Base-by-base conservation (phyloP, 2,329 filamentous ascomycete genomes). In the Paraphoma chrysanthemicola region DNA sequence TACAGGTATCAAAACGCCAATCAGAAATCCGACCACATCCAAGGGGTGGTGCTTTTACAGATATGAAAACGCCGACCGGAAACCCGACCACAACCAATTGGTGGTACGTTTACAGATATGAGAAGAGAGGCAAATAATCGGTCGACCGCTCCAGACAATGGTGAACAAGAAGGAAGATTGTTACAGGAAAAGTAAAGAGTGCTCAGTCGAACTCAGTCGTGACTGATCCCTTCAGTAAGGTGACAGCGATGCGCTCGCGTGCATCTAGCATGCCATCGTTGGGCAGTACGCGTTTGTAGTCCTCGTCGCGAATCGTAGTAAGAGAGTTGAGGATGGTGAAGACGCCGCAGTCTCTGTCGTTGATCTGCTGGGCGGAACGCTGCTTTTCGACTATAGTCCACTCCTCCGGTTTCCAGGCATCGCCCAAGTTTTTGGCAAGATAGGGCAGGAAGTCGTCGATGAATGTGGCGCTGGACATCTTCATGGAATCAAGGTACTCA, bases 261-360 rank as follows among this genome's bases (percentile, higher is more conserved):
- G 90, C 88, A 48, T 81, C 74, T 1, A 81, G 78, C 81, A 91
- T 85, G 52, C 90, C 84, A 0, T 71, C 61, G 36, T 83, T 76
- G 1, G 73, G 64, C 55, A 90, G 87, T 29, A 78, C 77, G 8
- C 64, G 64, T 1, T 53, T 62, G 6, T 74, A 71, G 6, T 78
- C 72, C 11, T 78, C 66, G 1, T 77, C 79, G 14, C 77, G 73
- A 2, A 81, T 75, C 31, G 80, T 67, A 53, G 87, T 90, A 46
- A 92, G 83, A 14, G 85, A 88, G 68, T 93, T 94, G 16, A 90
- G 85, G 62, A 91, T 86, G 12, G 88, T 86, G 71, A 92, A 91
- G 3, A 92, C 85, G n/a, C 91, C 91, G 64, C 91, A 93, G 71
- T 93, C 91, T 68, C 84, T 86, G 1, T 83, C 83, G 68, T 93